Percentiles rank a stretch among this genome's conserved stretches.
Evolutionary conservation across 1,139 yeast species (phyloP).

Genomic region (Geotrichum histeridarum): DNA sequence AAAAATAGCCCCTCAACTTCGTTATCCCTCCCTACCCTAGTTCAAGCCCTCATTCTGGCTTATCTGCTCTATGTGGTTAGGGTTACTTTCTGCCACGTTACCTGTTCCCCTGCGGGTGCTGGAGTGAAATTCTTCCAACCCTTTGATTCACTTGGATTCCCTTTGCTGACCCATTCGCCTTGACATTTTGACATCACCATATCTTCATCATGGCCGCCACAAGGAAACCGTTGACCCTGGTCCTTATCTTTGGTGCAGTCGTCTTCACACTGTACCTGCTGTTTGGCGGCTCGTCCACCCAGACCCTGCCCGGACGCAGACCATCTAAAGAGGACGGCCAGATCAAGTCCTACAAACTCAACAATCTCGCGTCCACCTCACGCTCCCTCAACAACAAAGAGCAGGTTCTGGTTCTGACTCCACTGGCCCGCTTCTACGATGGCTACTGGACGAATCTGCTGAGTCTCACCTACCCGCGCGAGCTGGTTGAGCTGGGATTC

Average conservation of each 20-base stretch:
- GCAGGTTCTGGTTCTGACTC: slow-evolving; percentile 77
- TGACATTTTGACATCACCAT: too few relatives aligned
- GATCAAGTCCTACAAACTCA: slow-evolving; percentile 78
- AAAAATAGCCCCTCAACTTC: too few relatives aligned
- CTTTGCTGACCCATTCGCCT: too few relatives aligned
- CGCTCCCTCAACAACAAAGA: slow-evolving; percentile 71
- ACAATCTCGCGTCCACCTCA: slow-evolving; percentile 63
- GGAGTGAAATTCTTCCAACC: not conserved
- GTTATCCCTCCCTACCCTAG: too few relatives aligned
- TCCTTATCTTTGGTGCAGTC: not conserved
- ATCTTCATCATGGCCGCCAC: slow-evolving; percentile 1
- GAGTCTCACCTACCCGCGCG: slow-evolving; percentile 74
- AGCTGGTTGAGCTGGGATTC: slow-evolving; percentile 79
- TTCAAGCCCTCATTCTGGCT: too few relatives aligned
- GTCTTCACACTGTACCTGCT: not conserved
- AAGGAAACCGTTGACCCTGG: slow-evolving; percentile 3
- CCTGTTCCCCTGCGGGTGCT: not conserved
- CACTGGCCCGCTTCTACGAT: slow-evolving; percentile 78
- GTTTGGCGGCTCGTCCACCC: slow-evolving; percentile 5
- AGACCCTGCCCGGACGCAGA: slow-evolving; percentile 1
- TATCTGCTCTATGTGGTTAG: not conserved
- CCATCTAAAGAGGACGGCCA: slow-evolving; percentile 4
- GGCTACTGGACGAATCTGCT: slow-evolving; percentile 84
- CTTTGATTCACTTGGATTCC: too few relatives aligned
- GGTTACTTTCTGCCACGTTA: slow-evolving; percentile 2